These are phyloP conservation scores for Elaeis guineensis DNA, from an alignment of 176 grass and related monocot species.

Conservation along the genomic window DNA sequence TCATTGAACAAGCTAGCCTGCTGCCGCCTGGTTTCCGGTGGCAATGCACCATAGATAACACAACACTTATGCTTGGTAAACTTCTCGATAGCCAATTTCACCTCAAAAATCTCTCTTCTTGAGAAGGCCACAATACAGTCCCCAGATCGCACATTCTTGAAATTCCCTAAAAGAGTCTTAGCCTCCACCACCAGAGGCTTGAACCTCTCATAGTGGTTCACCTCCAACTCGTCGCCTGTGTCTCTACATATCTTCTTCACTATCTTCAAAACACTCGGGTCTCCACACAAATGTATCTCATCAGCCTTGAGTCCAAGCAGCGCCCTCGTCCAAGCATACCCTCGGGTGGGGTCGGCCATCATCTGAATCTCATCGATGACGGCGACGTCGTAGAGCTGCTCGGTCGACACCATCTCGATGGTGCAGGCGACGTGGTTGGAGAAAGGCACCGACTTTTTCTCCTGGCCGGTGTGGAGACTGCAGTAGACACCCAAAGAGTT, in stretches of 20 bases:
- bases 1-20: constrained; percentile 85
- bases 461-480: constrained; percentile 81
- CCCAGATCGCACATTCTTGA: constrained; percentile 70
- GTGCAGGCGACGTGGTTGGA: constrained; percentile 73
- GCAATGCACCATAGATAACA: constrained; percentile 82
- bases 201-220: constrained; percentile 73
- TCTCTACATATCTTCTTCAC: constrained; percentile 60
- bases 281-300: constrained; percentile 93
- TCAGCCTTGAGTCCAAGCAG: constrained; percentile 85
- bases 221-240: constrained; percentile 68
- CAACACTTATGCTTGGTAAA: constrained; percentile 93
- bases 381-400: constrained; percentile 74
- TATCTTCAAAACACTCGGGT: constrained; percentile 77
- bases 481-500: constrained; percentile 81
- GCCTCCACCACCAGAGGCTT: constrained; percentile 87
- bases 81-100: constrained; percentile 88
- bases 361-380: constrained; percentile 96
- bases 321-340: constrained; percentile 82
- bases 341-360: constrained; percentile 66
- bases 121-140: constrained; percentile 89
- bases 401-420: constrained; percentile 74
- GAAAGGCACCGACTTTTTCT: constrained; percentile 73
- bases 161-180: constrained; percentile 60
- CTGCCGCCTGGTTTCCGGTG: constrained; percentile 74
- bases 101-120: constrained; percentile 83